Evolutionary conservation across 371 early-diverging fungal species (phyloP), one percentile per base, ranked within the genome.

Genomic region (Mucor racemosus): DNA sequence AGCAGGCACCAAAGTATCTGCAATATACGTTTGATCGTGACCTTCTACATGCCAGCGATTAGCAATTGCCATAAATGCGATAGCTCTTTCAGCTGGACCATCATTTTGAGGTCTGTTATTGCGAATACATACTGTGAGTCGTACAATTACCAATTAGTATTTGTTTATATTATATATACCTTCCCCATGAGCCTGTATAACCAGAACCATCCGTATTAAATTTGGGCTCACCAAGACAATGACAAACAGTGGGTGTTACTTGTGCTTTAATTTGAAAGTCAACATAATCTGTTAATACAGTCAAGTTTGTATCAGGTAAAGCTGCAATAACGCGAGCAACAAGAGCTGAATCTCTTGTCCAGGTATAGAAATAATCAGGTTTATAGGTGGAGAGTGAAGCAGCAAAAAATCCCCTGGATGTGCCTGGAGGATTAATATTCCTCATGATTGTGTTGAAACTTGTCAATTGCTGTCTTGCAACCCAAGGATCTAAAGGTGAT

Each of bases 331-430:
- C 86, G 53, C 73, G 67, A 75, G 87, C 81, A 6, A 84, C 84
- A 10, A 94, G 74, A 1, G 88, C 88, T 5, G 90, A 76, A 57
- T 94, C 95, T 50, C 95, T 82, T 13, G 86, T 83, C 95, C 95
- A 94, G 17, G 84, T 74, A 67, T 88, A 94, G 55, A 82, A 93
- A 80, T 94, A 94, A 71, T 92, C 84, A 4, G 93, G 94, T 7
- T 84, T 54, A 17, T 31, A 38, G 0, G 74, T 78, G 7, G 78
- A 78, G 2, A 75, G 61, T 6, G 81, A 81, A 6, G 81, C 81
- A 39, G 78, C 76, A 46, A 78, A 64, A 46, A 81, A 81, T 0
- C 81, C 81, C 35, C 66, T 50, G 1, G 46, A 58, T 0, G 78
- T 68, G 3, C 77, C 76, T 9, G 75, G 64, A 26, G 81, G 78